Evolutionary conservation across 306 rosid species (phyloP).

Genomic region (Cucurbita pepo): DNA sequence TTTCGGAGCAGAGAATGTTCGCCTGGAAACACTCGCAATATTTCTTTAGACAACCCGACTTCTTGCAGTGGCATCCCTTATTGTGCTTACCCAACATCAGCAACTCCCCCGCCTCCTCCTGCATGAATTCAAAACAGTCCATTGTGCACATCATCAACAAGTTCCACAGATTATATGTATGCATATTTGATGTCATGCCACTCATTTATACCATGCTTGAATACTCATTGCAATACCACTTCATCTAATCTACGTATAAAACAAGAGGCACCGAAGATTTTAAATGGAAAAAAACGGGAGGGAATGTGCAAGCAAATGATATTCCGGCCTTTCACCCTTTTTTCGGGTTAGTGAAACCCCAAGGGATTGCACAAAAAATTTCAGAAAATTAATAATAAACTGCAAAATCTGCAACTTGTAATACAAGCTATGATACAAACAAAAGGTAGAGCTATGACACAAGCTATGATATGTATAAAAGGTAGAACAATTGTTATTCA

Average conservation of each 20-base stretch:
- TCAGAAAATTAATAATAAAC: background rate
- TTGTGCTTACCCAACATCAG: conserved; percentile 79
- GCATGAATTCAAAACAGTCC: conserved; percentile 15
- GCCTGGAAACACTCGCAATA: conserved; percentile 99
- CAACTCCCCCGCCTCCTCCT: conserved; percentile 92
- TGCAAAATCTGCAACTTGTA: background rate
- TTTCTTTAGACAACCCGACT: conserved; percentile 94
- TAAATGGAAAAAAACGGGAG: background rate
- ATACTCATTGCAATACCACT: background rate
- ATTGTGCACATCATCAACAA: background rate
- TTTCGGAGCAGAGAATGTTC: conserved; percentile 94
- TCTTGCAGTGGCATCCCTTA: conserved; percentile 98
- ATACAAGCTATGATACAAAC: background rate
- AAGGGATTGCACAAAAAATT: background rate
- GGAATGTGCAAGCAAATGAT: background rate
- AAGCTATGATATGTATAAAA: background rate
- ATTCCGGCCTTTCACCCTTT: background rate
- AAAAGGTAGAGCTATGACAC: background rate
- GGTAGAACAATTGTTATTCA: background rate
- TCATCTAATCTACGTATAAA: background rate
- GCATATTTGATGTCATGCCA: background rate
- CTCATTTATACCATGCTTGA: background rate
- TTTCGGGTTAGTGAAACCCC: too few relatives aligned
- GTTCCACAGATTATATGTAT: background rate
- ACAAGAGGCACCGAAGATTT: background rate